phyloP scores from a whole-genome alignment of 495 filamentous ascomycete genomes.

The Xylaria longipes region DNA sequence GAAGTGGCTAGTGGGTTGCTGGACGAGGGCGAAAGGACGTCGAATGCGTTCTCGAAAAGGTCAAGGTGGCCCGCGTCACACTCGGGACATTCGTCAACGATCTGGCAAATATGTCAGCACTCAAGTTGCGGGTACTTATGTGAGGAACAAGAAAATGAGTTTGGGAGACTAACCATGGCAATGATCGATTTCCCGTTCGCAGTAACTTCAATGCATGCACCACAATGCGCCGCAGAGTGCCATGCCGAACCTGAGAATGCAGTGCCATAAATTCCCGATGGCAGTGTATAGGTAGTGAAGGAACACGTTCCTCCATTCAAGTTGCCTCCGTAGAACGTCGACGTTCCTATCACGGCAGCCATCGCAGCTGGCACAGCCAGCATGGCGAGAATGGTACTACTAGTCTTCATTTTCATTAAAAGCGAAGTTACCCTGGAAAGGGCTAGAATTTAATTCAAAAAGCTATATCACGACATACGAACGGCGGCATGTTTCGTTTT shows the following conservation, averaged over 20 bases:
- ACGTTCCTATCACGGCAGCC: slow-evolving; percentile 42
- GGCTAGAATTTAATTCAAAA: background rate
- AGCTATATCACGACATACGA: background rate
- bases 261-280: slow-evolving; percentile 59
- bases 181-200: slow-evolving; percentile 63
- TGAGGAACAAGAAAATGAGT: slow-evolving; percentile 1
- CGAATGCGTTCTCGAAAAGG: slow-evolving; percentile 64
- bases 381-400: slow-evolving; percentile 2
- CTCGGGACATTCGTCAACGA: slow-evolving; percentile 67
- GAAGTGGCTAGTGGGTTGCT: slow-evolving; percentile 61
- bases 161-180: slow-evolving; percentile 59
- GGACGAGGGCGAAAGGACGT: slow-evolving; percentile 45
- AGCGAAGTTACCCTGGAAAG: background rate
- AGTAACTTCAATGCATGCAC: slow-evolving; percentile 62
- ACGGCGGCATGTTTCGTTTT: slow-evolving; percentile 8
- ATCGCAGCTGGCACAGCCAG: slow-evolving; percentile 18
- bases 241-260: slow-evolving; percentile 60
- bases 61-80: slow-evolving; percentile 64
- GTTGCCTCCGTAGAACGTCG: slow-evolving; percentile 65
- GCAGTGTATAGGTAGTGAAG: slow-evolving; percentile 64
- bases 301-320: slow-evolving; percentile 63
- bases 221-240: slow-evolving; percentile 60
- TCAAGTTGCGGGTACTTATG: background rate
- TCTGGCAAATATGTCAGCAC: slow-evolving; percentile 38
- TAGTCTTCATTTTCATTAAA: background rate